phyloP scores from a whole-genome alignment of 2,329 filamentous ascomycete species.

The Phaeosphaeriaceae sp. region DNA sequence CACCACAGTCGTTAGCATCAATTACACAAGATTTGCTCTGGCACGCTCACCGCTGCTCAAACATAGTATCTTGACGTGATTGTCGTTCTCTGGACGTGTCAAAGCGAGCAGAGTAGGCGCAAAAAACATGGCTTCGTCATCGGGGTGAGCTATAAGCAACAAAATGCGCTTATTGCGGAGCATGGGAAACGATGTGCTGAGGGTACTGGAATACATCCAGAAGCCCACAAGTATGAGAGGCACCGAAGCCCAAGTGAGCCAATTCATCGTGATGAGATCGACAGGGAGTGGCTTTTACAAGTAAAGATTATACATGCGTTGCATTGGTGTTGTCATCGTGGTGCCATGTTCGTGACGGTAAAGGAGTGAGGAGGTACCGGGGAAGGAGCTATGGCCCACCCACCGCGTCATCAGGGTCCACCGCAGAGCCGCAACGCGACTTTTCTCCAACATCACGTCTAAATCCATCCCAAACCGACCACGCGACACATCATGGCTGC shows the following conservation, averaged over 20 bases:
- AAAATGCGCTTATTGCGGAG: slow-evolving; percentile 85
- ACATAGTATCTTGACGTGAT: slow-evolving; percentile 94
- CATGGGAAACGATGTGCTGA: slow-evolving; percentile 64
- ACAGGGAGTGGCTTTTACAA: not conserved
- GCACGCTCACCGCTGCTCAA: slow-evolving; percentile 74
- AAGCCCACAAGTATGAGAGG: slow-evolving; percentile 52
- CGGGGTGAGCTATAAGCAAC: slow-evolving; percentile 93
- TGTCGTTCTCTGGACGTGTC: slow-evolving; percentile 77
- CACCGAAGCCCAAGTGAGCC: slow-evolving; percentile 48
- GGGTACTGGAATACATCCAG: slow-evolving; percentile 57
- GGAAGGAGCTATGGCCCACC: slow-evolving; percentile 21
- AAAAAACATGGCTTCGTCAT: slow-evolving; percentile 99
- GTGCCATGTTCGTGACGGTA: not conserved
- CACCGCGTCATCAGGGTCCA: slow-evolving; percentile 17
- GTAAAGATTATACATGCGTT: not conserved
- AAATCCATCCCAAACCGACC: slow-evolving; percentile 4
- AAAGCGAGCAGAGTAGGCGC: slow-evolving; percentile 86
- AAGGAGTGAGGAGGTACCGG: slow-evolving; percentile 6
- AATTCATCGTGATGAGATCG: slow-evolving; percentile 46
- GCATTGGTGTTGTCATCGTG: not conserved
- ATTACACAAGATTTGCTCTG: not conserved
- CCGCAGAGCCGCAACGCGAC: slow-evolving; percentile 29
- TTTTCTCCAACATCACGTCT: slow-evolving; percentile 12
- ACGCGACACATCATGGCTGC: slow-evolving; percentile 28
- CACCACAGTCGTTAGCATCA: slow-evolving; percentile 11